These are phyloP conservation scores for Ceratocystis lukuohia DNA, from an alignment of 2,329 filamentous ascomycete genomes.

Conservation along the genomic window DNA sequence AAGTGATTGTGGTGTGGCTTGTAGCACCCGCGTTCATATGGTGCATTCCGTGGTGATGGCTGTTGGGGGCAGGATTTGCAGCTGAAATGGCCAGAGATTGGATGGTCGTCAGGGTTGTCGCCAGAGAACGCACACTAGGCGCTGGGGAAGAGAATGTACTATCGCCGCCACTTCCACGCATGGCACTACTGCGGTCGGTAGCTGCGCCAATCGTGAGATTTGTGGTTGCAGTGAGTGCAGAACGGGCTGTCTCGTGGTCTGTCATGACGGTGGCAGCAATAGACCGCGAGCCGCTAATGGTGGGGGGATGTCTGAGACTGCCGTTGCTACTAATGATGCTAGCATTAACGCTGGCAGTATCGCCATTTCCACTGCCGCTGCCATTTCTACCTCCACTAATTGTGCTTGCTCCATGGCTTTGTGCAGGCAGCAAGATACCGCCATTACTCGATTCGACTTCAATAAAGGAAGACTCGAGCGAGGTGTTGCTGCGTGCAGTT, in stretches of 20 bases:
- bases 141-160: slow-evolving; percentile 74
- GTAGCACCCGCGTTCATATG: slow-evolving; percentile 31
- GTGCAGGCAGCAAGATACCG: slow-evolving; percentile 22
- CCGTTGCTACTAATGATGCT: slow-evolving; percentile 16
- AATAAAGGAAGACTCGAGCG: slow-evolving; percentile 17
- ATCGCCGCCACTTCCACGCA: slow-evolving; percentile 50
- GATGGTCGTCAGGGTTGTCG: slow-evolving; percentile 74
- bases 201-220: slow-evolving; percentile 54
- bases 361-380: slow-evolving; percentile 8
- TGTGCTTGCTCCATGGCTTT: slow-evolving; percentile 30
- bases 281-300: slow-evolving; percentile 47
- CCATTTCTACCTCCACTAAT: slow-evolving; percentile 35
- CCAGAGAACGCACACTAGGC: slow-evolving; percentile 65
- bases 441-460: slow-evolving; percentile 17
- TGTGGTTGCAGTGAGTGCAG: slow-evolving; percentile 54
- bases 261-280: slow-evolving; percentile 72
- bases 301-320: slow-evolving; percentile 34
- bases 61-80: slow-evolving; percentile 27
- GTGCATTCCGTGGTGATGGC: slow-evolving; percentile 30
- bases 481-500: slow-evolving; percentile 13
- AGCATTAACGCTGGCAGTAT: slow-evolving; percentile 17
- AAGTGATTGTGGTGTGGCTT: slow-evolving; percentile 33
- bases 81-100: slow-evolving; percentile 44
- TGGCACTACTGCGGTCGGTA: slow-evolving; percentile 34
- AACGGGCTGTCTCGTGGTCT: slow-evolving; percentile 61